Evolutionary conservation across 2,329 filamentous ascomycete genomes (phyloP).

Genomic region (Achaetomium macrosporum): DNA sequence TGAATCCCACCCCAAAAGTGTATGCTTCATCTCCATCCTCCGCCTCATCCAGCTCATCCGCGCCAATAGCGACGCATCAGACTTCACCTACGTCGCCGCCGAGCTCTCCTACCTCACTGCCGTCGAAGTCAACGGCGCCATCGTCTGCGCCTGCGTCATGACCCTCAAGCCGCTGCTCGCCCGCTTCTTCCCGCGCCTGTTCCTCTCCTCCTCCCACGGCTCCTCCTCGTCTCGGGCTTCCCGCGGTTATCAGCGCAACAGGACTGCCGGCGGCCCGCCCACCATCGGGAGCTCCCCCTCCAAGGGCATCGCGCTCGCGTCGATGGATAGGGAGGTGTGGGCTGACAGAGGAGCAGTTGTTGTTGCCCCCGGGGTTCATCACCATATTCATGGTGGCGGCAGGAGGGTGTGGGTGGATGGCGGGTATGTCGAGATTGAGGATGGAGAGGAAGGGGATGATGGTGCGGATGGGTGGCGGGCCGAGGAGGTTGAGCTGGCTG

Average conservation of each 20-base stretch:
- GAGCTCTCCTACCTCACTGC: slow-evolving; percentile 29
- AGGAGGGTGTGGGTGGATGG: slow-evolving; percentile 9
- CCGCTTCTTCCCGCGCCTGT: slow-evolving; percentile 23
- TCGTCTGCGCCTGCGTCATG: slow-evolving; percentile 31
- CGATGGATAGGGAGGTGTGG: slow-evolving; percentile 7
- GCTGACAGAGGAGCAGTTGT: slow-evolving; percentile 6
- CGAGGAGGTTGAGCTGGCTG: slow-evolving; percentile 14
- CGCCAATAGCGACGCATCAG: slow-evolving; percentile 20
- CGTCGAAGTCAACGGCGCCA: slow-evolving; percentile 31
- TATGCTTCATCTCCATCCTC: slow-evolving; percentile 31
- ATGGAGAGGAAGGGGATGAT: too few species aligned
- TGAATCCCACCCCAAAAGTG: slow-evolving; percentile 21
- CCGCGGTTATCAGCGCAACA: neutral
- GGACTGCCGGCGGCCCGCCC: slow-evolving; percentile 5
- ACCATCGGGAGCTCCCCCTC: slow-evolving; percentile 14
- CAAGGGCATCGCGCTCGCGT: neutral
- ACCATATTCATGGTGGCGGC: neutral
- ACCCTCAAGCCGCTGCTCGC: slow-evolving; percentile 34
- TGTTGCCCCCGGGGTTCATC: too few species aligned
- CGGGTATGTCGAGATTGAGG: slow-evolving; percentile 8
- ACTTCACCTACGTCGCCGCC: slow-evolving; percentile 27
- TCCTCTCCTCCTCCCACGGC: neutral
- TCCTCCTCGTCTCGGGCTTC: neutral
- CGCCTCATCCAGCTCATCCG: slow-evolving; percentile 23
- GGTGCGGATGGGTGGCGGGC: slow-evolving; percentile 8